Conservation (phyloP, 2,329 filamentous ascomycete species). For the Colletotrichum magnum region DNA sequence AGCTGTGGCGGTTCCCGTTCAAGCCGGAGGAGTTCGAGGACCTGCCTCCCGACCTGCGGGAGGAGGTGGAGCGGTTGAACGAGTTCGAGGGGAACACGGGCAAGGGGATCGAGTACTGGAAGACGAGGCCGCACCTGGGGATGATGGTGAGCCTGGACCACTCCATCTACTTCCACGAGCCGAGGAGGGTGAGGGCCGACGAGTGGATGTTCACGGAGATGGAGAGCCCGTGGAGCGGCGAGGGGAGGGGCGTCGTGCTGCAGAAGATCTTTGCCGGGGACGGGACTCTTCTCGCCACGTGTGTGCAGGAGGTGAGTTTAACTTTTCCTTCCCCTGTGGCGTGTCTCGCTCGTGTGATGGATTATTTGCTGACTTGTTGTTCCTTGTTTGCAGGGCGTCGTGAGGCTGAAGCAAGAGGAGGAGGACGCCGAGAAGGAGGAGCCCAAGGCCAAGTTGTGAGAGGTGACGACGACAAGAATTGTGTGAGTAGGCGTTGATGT, state of each 20-base stretch:
- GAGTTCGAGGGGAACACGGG: conserved; percentile 60
- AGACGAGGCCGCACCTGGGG: conserved; percentile 72
- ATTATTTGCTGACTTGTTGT: conserved; percentile 44
- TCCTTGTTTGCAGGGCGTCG: conserved; percentile 58
- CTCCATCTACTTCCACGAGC: conserved; percentile 78
- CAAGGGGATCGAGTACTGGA: conserved; percentile 62
- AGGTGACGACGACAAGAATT: too few species aligned
- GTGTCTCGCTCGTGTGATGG: neutral
- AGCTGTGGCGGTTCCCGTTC: conserved; percentile 80
- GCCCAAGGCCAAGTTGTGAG: conserved; percentile 51
- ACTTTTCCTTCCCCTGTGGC: neutral
- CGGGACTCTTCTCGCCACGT: conserved; percentile 82
- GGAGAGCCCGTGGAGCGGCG: conserved; percentile 84
- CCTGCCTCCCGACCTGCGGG: conserved; percentile 58
- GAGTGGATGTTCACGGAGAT: conserved; percentile 88
- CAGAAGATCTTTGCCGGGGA: conserved; percentile 81
- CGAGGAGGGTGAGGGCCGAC: conserved; percentile 69
- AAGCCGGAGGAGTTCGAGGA: conserved; percentile 67
- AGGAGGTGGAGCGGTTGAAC: conserved; percentile 54
- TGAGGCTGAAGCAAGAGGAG: conserved; percentile 62
- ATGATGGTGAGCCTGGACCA: conserved; percentile 91
- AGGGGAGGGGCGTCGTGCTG: conserved; percentile 81
- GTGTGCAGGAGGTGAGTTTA: conserved; percentile 79
- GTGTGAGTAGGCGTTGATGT: neutral
- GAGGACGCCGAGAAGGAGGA: conserved; percentile 50